Evolutionary conservation across 345 rosid genomes (phyloP), one percentile per base, ranked within the genome.

Genomic region (Syzygium aqueum): DNA sequence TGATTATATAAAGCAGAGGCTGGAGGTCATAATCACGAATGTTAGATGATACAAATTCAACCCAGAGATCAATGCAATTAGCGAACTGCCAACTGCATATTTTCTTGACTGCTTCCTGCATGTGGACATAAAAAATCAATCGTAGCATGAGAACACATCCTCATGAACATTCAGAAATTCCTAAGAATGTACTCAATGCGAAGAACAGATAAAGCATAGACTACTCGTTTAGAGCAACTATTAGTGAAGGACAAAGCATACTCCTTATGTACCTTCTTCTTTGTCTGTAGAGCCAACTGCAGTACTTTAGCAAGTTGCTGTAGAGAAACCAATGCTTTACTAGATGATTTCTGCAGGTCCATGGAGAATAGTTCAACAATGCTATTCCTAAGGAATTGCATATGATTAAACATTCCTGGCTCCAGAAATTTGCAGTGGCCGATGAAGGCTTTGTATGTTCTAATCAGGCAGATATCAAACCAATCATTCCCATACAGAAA

Each of bases 21-120:
- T 95, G 98, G 87, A 96, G 94, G 88, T 94, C 97, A 87, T 87
- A 90, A 86, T 95, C 94, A 54, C 19, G 90, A 85, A 93, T 40
- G 84, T 94, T 94, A 40, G 88, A 87, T 19, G 96, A 92, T 84
- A 94, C 90, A 88, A 91, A 96, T 86, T 92, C 90, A 87, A 96
- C 98, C 99, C 99, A 97, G 87, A 97, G 94, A 93, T 96, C 96
- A 90, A 97, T 65, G 89, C 98, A 95, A 88, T 91, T 94, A 27
- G 92, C 91, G 88, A 90, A 95, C 90, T 97, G 95, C 95, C 93
- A 94, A 87, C 99, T 94, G 92, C 96, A 95, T 85, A 95, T 89
- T 93, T 93, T 92, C 93, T 94, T 94, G 13, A 97, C 92, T 53
- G 95, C 96, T 87, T 94, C 98, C 99, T 96, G 98, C 78, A 84